A percentile compares a stretch with the other conserved stretches of the same genome.
These are phyloP conservation scores for Agapanthus africanus DNA, from an alignment of 106 monocot genomes.

Conservation along the genomic window DNA sequence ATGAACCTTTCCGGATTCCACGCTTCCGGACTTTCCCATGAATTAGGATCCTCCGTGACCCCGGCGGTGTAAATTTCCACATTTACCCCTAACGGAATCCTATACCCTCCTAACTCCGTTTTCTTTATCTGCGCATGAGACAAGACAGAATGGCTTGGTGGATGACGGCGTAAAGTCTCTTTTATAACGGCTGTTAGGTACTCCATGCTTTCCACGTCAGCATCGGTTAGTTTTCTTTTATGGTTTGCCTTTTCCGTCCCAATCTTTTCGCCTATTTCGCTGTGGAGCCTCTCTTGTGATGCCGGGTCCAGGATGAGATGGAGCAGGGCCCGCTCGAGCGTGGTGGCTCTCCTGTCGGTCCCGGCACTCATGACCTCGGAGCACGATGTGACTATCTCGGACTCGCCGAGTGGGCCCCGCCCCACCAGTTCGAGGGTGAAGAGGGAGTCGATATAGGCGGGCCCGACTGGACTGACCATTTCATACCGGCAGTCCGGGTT, in stretches of 20 bases:
- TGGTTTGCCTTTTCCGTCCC: too few species aligned
- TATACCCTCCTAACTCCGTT: slow-evolving; percentile 72
- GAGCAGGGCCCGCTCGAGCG: slow-evolving; percentile 75
- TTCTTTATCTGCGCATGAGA: slow-evolving; percentile 64
- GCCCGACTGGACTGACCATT: slow-evolving; percentile 65
- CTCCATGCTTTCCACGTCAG: slow-evolving; percentile 67
- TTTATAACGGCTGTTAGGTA: slow-evolving; percentile 73
- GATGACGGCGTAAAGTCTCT: slow-evolving; percentile 84
- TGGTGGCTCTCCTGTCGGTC: slow-evolving; percentile 91
- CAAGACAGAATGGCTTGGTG: slow-evolving; percentile 88
- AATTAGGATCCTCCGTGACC: slow-evolving; percentile 61
- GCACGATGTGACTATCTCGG: slow-evolving; percentile 78
- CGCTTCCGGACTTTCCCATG: slow-evolving; percentile 61
- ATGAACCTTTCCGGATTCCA: slow-evolving; percentile 83
- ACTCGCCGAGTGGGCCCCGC: slow-evolving; percentile 50
- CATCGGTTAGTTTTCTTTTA: too few species aligned
- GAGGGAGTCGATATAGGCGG: slow-evolving; percentile 87
- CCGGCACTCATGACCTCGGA: slow-evolving; percentile 99
- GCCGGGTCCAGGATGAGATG: slow-evolving; percentile 61
- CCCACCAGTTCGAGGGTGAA: slow-evolving; percentile 42
- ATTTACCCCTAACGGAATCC: slow-evolving; percentile 52
- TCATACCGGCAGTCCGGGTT: slow-evolving; percentile 14
- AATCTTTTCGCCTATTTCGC: slow-evolving; percentile 55
- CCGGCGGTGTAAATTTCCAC: slow-evolving; percentile 94
- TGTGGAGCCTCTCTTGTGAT: slow-evolving; percentile 45